A percentile compares a stretch with the other conserved stretches of the same genome.
These are phyloP conservation scores for Groenewaldozyma tartarivorans DNA, from an alignment of 805 yeast genomes.

Conservation along the genomic window DNA sequence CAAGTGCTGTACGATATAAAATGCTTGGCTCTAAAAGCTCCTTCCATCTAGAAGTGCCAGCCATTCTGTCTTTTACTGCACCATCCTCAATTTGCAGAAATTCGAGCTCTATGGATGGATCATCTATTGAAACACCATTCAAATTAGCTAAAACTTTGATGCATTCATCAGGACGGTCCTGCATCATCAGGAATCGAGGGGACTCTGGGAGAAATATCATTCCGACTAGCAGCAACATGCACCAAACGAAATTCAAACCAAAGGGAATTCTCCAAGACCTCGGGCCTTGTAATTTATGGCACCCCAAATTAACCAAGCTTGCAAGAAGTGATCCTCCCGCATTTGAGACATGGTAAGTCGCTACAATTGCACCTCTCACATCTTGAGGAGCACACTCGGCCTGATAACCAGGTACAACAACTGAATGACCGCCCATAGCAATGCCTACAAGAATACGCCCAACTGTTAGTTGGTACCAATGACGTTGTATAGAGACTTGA, in stretches of 20 bases:
- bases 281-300: slow-evolving; percentile 40
- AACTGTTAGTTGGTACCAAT: slow-evolving; percentile 55
- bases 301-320: slow-evolving; percentile 49
- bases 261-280: slow-evolving; percentile 77
- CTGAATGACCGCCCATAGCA: slow-evolving; percentile 69
- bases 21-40: slow-evolving; percentile 40
- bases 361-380: slow-evolving; percentile 59
- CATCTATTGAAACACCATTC: slow-evolving; percentile 10
- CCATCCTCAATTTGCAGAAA: slow-evolving; percentile 33
- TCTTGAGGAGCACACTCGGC: slow-evolving; percentile 63
- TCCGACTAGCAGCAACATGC: slow-evolving; percentile 40
- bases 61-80: slow-evolving; percentile 15
- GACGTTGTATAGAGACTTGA: slow-evolving; percentile 37
- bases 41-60: slow-evolving; percentile 26
- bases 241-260: slow-evolving; percentile 54
- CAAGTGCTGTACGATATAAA: slow-evolving; percentile 32
- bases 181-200: slow-evolving; percentile 73
- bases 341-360: slow-evolving; percentile 61
- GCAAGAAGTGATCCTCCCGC: slow-evolving; percentile 69
- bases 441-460: slow-evolving; percentile 67
- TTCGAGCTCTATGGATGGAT: slow-evolving; percentile 11
- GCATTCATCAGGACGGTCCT: slow-evolving; percentile 41
- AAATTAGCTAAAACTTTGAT: slow-evolving; percentile 44
- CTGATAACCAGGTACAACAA: slow-evolving; percentile 80
- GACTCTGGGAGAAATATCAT: slow-evolving; percentile 71